Conservation (phyloP, 208 protist genomes). For the Entamoeba histolytica region DNA sequence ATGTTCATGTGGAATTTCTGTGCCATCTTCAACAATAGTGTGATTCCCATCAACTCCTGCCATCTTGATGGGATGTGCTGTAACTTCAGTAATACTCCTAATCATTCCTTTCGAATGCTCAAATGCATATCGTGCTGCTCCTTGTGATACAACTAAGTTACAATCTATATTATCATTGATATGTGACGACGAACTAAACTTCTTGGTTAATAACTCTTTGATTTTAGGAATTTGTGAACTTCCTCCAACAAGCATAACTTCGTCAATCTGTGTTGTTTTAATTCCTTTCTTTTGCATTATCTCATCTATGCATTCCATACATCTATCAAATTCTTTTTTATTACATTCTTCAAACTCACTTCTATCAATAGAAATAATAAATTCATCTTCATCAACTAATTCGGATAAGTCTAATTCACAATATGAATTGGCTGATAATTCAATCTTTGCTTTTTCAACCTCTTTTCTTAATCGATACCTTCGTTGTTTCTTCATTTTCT, state of each 20-base stretch:
- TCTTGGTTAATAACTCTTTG: background rate
- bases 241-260: background rate
- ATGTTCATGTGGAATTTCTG: no score
- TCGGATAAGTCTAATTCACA: no score
- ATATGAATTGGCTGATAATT: no score
- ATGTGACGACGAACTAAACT: background rate
- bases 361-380: conserved; percentile 46
- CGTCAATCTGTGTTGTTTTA: background rate
- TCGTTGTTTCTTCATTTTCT: background rate
- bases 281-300: background rate
- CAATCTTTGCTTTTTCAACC: background rate
- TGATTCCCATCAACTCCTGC: no score
- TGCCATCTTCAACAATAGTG: no score
- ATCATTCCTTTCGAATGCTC: background rate
- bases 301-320: background rate
- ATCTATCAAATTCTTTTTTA: background rate
- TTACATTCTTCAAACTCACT: conserved; percentile 63
- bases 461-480: background rate
- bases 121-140: background rate
- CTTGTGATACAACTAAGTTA: background rate
- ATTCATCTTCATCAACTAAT: no score
- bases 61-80: no score
- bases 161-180: background rate
- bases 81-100: no score
- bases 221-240: background rate